phyloP scores from a whole-genome alignment of 2,329 filamentous ascomycete genomes.

The Colletotrichum sp. region DNA sequence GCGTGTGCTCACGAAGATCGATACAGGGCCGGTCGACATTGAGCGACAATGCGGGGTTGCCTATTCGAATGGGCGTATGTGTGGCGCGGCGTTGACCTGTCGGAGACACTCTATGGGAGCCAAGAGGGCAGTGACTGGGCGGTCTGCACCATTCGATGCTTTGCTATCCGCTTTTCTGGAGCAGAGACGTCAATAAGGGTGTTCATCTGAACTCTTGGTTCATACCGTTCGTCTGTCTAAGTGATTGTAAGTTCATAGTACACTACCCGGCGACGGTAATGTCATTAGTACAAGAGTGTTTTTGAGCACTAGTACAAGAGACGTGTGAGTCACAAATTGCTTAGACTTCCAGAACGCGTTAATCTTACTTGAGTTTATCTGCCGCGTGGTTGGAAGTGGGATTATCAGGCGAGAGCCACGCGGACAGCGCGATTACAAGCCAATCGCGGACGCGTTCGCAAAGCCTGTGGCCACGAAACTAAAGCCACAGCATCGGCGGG shows the following conservation, averaged over 20 bases:
- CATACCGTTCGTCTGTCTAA: neutral
- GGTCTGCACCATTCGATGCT: conserved; percentile 14
- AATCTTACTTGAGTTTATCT: neutral
- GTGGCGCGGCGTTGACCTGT: neutral
- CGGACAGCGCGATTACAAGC: neutral
- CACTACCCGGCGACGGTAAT: neutral
- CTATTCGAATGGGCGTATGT: neutral
- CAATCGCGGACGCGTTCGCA: neutral
- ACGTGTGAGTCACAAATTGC: neutral
- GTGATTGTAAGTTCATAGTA: neutral
- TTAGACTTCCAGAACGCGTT: neutral
- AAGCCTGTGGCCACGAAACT: neutral
- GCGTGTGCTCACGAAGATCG: neutral
- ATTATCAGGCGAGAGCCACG: neutral
- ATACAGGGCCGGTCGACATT: conserved; percentile 3
- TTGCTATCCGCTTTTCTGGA: neutral
- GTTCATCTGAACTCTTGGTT: neutral
- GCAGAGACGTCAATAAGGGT: neutral
- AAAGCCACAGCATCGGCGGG: neutral
- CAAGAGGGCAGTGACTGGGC: conserved; percentile 14
- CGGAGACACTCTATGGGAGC: conserved; percentile 5
- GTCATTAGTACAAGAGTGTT: neutral
- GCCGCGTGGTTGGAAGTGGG: neutral
- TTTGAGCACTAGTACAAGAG: neutral
- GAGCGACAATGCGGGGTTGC: conserved; percentile 14